These are phyloP conservation scores for Serendipita sp. DNA, from an alignment of 768 basidiomycete genomes.

Conservation along the genomic window DNA sequence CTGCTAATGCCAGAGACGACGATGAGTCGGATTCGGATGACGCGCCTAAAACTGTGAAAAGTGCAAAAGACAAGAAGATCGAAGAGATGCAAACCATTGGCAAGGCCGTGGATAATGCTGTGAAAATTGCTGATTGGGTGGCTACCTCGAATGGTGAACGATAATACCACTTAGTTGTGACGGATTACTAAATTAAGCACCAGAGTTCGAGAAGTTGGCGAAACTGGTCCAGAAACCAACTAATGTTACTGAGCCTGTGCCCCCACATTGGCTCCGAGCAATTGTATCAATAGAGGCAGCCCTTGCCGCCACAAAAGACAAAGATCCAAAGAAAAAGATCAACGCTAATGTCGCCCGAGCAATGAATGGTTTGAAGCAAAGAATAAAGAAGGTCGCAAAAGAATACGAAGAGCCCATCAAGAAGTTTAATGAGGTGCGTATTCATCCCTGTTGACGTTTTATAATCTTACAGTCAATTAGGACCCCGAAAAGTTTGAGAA, in stretches of 20 bases:
- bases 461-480: constrained; percentile 23
- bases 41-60: constrained; percentile 57
- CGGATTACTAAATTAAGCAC: background rate
- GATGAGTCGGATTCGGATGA: constrained; percentile 47
- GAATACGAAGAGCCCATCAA: constrained; percentile 74
- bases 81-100: constrained; percentile 91
- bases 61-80: constrained; percentile 79
- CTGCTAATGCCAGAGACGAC: constrained; percentile 32
- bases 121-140: constrained; percentile 95
- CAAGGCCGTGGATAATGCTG: constrained; percentile 81
- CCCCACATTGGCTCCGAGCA: constrained; percentile 62
- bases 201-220: constrained; percentile 91
- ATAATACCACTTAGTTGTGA: constrained; percentile 3
- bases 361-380: constrained; percentile 95
- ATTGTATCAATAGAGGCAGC: constrained; percentile 59
- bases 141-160: constrained; percentile 67
- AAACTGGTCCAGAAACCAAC: constrained; percentile 81
- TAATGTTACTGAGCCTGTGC: constrained; percentile 70
- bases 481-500: constrained; percentile 79
- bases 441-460: background rate
- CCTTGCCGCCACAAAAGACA: constrained; percentile 69
- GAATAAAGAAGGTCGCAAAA: constrained; percentile 77
- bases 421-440: constrained; percentile 57
- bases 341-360: constrained; percentile 87
- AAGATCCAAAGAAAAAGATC: constrained; percentile 91